Evolutionary conservation across 257 asterid genomes (phyloP).

Genomic region (Oldenlandia corymbosa): DNA sequence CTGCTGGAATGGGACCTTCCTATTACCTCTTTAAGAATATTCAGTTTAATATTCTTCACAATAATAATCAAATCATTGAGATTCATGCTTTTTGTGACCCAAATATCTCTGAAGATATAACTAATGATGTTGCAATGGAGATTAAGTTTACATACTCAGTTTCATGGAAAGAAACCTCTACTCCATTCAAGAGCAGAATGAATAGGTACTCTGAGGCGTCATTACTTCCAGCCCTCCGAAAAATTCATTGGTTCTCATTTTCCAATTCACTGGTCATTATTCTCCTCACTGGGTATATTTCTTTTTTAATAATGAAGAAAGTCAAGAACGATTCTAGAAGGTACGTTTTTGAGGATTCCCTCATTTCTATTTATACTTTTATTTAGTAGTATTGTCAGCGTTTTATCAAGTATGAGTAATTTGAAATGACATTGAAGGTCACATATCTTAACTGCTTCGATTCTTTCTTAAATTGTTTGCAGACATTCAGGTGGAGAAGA

Average conservation of each 20-base stretch:
- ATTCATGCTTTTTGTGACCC: constrained; percentile 72
- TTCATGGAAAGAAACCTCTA: constrained; percentile 51
- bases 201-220: constrained; percentile 60
- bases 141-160: constrained; percentile 64
- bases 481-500: constrained; percentile 70
- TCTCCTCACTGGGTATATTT: constrained; percentile 60
- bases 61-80: constrained; percentile 63
- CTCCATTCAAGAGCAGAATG: constrained; percentile 50
- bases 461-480: constrained; percentile 7
- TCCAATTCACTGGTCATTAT: constrained; percentile 48
- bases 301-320: constrained; percentile 47
- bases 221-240: constrained; percentile 35
- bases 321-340: constrained; percentile 72
- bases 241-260: constrained; percentile 73
- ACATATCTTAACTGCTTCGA: neutral
- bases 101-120: constrained; percentile 50
- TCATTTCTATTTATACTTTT: constrained; percentile 2
- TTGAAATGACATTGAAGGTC: neutral
- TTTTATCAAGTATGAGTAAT: neutral
- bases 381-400: neutral
- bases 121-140: constrained; percentile 47
- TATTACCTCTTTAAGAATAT: constrained; percentile 62
- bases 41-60: constrained; percentile 65
- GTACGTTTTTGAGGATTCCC: constrained; percentile 41
- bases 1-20: constrained; percentile 39